Base-by-base conservation (phyloP, 2,329 filamentous ascomycete species). In the Lachnellula occidentalis region DNA sequence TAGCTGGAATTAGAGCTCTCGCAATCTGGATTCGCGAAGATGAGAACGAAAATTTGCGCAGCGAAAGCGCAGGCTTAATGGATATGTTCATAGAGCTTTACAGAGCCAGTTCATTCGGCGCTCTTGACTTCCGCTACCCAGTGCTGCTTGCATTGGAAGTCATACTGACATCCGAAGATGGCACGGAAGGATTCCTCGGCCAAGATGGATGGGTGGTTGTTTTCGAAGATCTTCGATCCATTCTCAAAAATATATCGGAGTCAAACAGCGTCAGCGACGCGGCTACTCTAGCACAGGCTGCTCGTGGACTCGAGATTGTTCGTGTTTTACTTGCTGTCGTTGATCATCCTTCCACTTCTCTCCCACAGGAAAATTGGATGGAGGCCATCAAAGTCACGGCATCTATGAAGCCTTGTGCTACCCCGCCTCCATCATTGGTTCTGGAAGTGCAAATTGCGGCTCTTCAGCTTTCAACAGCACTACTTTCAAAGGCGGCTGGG, bases 21-120 rank as follows among this genome's bases (percentile, higher is more conserved):
- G 77, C 82, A 1, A 74, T 87, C 17, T 88, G 86, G 86, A 71
- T 88, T n/a, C 74, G 81, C 7, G 85, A 88, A 58, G 85, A 88
- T 54, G 84, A 87, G 41, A 82, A 82, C 41, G 78, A 82, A 14
- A 69, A 72, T 7, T 64, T 87, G 39, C 72, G 82, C 11, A 76
- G 62, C 49, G 68, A 70, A 51, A 63, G 60, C 11, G 75, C 77
- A 0, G 83, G 82, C 0, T 68, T 88, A 48, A 77, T 76, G 56
- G 85, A 88, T 60, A 78, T 88, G 74, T 73, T 87, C 34, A 65
- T 86, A 50, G 82, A 85, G 12, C 71, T 88, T 0, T 88, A 87
- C 66, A 72, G 72, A 45, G 37, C 55, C 9, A 67, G 63, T 39
- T 49, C 50, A 5, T 45, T 56, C 24, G 56, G 49, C 7, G 15